Percentiles rank a stretch among this genome's conserved stretches.
Evolutionary conservation across 108 stramenopile genomes (phyloP).

Genomic region (Hondaea fermentalgiana): DNA sequence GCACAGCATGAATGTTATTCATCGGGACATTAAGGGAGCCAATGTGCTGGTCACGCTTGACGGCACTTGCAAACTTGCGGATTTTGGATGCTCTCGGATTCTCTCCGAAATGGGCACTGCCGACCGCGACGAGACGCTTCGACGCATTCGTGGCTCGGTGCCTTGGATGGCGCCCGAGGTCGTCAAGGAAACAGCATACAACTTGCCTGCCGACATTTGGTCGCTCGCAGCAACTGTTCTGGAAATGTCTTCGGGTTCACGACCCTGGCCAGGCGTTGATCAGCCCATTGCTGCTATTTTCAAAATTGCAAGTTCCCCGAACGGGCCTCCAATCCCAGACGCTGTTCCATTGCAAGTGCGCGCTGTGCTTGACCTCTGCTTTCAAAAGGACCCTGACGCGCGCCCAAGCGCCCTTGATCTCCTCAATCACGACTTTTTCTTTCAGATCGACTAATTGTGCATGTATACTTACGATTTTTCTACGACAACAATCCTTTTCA

Average conservation of each 20-base stretch:
- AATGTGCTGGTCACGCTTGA: constrained; percentile 53
- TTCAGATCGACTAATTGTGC: too few relatives aligned
- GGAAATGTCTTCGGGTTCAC: constrained; percentile 29
- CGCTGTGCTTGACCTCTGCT: not conserved
- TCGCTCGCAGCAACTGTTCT: constrained; percentile 25
- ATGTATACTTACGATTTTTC: too few relatives aligned
- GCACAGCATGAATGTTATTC: constrained; percentile 46
- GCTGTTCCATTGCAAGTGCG: not conserved
- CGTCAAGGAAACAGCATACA: constrained; percentile 22
- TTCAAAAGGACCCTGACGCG: not conserved
- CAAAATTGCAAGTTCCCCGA: not conserved
- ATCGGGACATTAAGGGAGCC: constrained; percentile 57
- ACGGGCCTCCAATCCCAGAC: not conserved
- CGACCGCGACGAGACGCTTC: constrained; percentile 32
- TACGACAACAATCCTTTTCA: too few relatives aligned
- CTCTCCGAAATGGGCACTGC: not conserved
- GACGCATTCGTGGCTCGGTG: constrained; percentile 39
- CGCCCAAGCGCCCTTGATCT: not conserved
- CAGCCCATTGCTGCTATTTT: constrained; percentile 16
- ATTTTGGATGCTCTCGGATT: constrained; percentile 18
- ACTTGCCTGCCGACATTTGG: constrained; percentile 33
- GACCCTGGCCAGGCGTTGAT: constrained; percentile 6
- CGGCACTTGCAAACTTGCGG: constrained; percentile 17
- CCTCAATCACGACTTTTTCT: not conserved
- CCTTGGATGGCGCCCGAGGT: constrained; percentile 65